phyloP scores from a whole-genome alignment of 2,329 filamentous ascomycete species.

The Colletotrichum tabaci region DNA sequence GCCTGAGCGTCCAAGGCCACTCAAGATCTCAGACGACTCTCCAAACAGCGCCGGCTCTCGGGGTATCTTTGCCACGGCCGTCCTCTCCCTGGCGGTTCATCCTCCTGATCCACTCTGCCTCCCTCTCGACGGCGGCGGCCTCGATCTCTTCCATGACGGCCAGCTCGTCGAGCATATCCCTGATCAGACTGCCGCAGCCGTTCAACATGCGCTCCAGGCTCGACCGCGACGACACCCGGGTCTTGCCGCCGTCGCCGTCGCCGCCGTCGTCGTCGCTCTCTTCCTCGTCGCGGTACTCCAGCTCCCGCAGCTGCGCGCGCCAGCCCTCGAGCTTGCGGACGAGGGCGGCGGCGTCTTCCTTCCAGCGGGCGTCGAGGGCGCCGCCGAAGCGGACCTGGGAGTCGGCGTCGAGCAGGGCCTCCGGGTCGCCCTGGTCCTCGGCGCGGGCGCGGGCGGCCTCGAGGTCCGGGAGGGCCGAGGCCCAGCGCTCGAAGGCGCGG shows the following conservation, averaged over 20 bases:
- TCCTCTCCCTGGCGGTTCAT: constrained; percentile 63
- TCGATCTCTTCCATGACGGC: constrained; percentile 74
- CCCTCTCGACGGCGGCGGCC: constrained; percentile 67
- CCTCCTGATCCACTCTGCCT: constrained; percentile 71
- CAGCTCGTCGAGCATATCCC: constrained; percentile 75
- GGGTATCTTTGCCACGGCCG: constrained; percentile 49
- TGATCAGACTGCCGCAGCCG: constrained; percentile 64
- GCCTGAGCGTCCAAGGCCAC: background rate
- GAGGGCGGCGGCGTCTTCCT: constrained; percentile 69
- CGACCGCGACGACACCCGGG: constrained; percentile 46
- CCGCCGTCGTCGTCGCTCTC: constrained; percentile 41
- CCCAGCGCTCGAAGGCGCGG: constrained; percentile 73
- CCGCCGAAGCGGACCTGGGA: constrained; percentile 65
- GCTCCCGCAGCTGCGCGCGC: constrained; percentile 61
- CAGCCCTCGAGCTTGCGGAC: constrained; percentile 69
- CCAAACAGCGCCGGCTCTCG: constrained; percentile 65
- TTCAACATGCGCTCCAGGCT: constrained; percentile 65
- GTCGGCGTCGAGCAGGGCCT: constrained; percentile 50
- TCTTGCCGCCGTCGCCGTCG: constrained; percentile 22
- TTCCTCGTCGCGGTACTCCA: constrained; percentile 53
- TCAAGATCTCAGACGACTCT: constrained; percentile 47
- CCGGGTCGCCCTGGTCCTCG: constrained; percentile 50
- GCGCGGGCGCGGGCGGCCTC: constrained; percentile 59
- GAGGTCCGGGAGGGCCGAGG: constrained; percentile 62
- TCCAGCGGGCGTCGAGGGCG: constrained; percentile 71